Percentiles rank a stretch among this genome's conserved stretches.
Conservation (phyloP, 192 early-diverging fungal species). For the Coemansia sp. region DNA sequence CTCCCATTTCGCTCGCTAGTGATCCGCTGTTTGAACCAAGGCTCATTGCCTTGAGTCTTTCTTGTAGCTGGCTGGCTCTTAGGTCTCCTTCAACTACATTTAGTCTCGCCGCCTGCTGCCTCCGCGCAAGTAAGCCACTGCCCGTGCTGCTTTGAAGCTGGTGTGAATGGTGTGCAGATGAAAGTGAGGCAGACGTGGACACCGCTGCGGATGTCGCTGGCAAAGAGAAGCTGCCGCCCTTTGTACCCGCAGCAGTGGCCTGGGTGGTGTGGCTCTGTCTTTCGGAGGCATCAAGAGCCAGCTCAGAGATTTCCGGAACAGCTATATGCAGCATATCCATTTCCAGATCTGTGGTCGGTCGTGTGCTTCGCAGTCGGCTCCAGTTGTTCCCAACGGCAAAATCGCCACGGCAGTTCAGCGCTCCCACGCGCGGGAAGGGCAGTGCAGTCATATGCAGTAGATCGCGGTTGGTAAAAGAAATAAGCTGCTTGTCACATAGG, state of each 20-base stretch:
- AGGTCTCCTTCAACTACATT: constrained; percentile 8
- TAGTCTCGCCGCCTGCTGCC: constrained; percentile 10
- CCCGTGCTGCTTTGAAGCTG: constrained; percentile 1
- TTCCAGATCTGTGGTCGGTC: constrained; percentile 18
- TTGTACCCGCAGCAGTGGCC: constrained; percentile 3
- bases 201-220: constrained; percentile 11
- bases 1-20: background rate
- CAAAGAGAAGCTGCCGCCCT: background rate
- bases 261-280: constrained; percentile 15
- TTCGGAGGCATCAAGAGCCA: constrained; percentile 14
- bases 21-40: background rate
- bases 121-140: constrained; percentile 14
- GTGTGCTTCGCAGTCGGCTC: constrained; percentile 25
- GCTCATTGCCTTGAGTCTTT: background rate
- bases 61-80: constrained; percentile 5
- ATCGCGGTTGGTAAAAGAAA: constrained; percentile 15
- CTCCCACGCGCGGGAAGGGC: constrained; percentile 23
- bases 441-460: constrained; percentile 11
- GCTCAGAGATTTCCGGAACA: constrained; percentile 36
- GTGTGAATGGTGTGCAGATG: constrained; percentile 7
- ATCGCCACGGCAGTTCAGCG: constrained; percentile 34
- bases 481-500: constrained; percentile 23
- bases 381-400: constrained; percentile 48
- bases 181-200: constrained; percentile 12
- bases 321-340: constrained; percentile 29